These are phyloP conservation scores for Combretum micranthum DNA, from an alignment of 345 rosid genomes.

Conservation along the genomic window DNA sequence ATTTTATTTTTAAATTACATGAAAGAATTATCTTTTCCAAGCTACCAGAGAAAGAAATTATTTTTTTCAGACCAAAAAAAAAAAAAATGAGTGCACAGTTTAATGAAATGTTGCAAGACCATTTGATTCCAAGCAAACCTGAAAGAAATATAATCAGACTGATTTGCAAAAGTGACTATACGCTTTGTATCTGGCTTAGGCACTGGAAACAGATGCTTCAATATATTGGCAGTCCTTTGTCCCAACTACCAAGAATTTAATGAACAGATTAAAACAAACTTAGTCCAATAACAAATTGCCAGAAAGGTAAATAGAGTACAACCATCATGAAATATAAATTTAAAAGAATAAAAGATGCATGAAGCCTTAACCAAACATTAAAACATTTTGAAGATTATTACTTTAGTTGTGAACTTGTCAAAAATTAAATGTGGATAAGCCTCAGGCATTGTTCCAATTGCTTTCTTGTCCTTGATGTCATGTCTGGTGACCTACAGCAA, in stretches of 20 bases:
- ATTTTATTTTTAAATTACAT: too few species aligned
- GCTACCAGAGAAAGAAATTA: too few species aligned
- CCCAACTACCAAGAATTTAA: conserved; percentile 46
- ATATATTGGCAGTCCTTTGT: conserved; percentile 63
- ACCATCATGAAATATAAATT: too few species aligned
- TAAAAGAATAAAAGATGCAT: too few species aligned
- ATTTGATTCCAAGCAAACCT: conserved; percentile 40
- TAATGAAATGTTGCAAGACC: neutral
- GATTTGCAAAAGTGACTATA: conserved; percentile 75
- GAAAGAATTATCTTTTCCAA: too few species aligned
- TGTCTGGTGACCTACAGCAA: conserved; percentile 78
- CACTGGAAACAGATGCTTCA: conserved; percentile 87
- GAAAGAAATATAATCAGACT: conserved; percentile 78
- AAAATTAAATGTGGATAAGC: conserved; percentile 87
- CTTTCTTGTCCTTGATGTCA: conserved; percentile 69
- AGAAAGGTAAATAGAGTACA: neutral
- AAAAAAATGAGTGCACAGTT: too few species aligned
- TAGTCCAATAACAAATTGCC: neutral
- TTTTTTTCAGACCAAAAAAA: too few species aligned
- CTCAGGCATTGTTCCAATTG: conserved; percentile 83
- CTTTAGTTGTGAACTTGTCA: conserved; percentile 73
- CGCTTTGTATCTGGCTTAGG: conserved; percentile 77
- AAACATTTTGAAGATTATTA: conserved; percentile 6
- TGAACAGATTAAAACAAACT: too few species aligned
- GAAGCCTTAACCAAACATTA: too few species aligned